phyloP scores from a whole-genome alignment of 2,329 filamentous ascomycete genomes.

The Penicillium griseofulvum region DNA sequence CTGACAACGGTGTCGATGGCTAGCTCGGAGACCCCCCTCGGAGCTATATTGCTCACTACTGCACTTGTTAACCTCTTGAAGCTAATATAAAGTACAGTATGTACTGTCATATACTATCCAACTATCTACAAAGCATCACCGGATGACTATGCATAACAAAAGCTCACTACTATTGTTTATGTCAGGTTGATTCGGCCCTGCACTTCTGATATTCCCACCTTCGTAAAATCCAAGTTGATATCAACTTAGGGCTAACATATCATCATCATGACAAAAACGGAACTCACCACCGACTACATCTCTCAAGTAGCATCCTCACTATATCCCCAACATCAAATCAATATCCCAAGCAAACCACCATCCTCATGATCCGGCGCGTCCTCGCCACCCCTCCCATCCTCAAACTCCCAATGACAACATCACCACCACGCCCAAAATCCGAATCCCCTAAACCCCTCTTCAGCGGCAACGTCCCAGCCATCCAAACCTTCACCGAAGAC shows the following conservation, averaged over 20 bases:
- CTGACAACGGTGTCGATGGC: not conserved
- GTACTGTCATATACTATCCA: no score
- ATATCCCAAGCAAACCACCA: not conserved
- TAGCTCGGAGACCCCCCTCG: conserved; percentile 38
- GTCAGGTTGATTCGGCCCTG: not conserved
- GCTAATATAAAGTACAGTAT: no score
- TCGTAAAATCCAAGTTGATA: not conserved
- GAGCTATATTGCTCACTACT: no score
- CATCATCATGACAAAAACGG: conserved; percentile 17
- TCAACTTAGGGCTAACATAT: conserved; percentile 5
- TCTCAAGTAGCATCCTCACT: not conserved
- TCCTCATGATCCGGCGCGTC: not conserved
- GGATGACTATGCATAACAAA: no score
- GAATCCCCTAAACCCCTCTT: not conserved
- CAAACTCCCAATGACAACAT: not conserved
- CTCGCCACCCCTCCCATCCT: not conserved
- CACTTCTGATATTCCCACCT: no score
- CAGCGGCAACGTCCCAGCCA: conserved; percentile 8
- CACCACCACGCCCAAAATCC: not conserved
- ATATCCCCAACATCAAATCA: not conserved
- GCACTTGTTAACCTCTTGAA: no score
- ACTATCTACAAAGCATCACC: no score
- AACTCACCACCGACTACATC: not conserved
- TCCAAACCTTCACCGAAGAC: conserved; percentile 12
- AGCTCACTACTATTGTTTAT: not conserved